Conservation (phyloP, 208 protist genomes). For the Leishmania gerbilli region DNA sequence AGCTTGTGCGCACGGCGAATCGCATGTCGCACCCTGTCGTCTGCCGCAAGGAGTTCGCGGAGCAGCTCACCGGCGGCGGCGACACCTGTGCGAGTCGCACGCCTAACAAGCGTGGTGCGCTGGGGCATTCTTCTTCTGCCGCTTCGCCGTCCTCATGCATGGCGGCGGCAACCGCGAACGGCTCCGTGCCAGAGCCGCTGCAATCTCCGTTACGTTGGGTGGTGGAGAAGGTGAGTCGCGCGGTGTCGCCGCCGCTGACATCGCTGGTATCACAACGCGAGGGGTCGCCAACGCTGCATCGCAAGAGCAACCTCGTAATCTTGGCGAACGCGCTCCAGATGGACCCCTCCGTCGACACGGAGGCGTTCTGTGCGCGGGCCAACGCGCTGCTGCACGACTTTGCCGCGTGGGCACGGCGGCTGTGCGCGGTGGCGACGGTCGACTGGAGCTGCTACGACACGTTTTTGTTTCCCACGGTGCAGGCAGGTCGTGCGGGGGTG, state of each 20-base stretch:
- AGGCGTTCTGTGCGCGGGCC: constrained; percentile 28
- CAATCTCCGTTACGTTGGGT: background rate
- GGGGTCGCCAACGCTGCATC: constrained; percentile 45
- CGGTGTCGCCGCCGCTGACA: background rate
- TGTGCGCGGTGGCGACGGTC: constrained; percentile 13
- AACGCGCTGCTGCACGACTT: constrained; percentile 44
- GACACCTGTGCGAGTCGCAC: too few species aligned
- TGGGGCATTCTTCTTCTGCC: background rate
- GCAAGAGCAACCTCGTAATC: constrained; percentile 58
- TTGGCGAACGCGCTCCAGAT: constrained; percentile 49
- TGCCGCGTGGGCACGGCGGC: constrained; percentile 30
- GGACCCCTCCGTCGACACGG: constrained; percentile 52
- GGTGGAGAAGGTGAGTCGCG: background rate
- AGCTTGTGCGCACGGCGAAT: constrained; percentile 45
- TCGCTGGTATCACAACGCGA: background rate
- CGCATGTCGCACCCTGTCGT: constrained; percentile 54
- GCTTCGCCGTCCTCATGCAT: background rate
- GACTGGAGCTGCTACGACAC: constrained; percentile 52
- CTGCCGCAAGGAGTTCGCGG: constrained; percentile 33
- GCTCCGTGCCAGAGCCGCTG: background rate
- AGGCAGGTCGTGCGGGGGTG: constrained; percentile 62
- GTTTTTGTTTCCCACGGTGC: constrained; percentile 80
- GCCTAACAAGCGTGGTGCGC: background rate
- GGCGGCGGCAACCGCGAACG: background rate
- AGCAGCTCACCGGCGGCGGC: constrained; percentile 2